A percentile compares a stretch with the other conserved stretches of the same genome.
These are phyloP conservation scores for Ophioceras dolichostomum DNA, from an alignment of 2,329 filamentous ascomycete genomes.

Conservation along the genomic window DNA sequence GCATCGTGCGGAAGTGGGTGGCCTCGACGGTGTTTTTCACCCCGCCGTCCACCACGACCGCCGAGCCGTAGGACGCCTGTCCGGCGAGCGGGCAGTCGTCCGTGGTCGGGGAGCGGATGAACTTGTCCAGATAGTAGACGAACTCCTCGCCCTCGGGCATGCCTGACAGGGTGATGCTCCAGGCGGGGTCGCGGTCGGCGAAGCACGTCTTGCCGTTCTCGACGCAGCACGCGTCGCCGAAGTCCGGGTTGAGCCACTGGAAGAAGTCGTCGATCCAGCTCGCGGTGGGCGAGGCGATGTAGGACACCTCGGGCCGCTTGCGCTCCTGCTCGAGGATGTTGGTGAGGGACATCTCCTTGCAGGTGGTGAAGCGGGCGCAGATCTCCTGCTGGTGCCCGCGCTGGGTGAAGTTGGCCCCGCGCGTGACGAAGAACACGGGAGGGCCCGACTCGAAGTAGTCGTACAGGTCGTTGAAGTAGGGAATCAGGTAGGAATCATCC, in stretches of 20 bases:
- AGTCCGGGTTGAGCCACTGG: slow-evolving; percentile 83
- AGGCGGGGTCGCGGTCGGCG: slow-evolving; percentile 59
- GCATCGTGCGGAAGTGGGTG: slow-evolving; percentile 84
- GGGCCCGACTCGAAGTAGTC: slow-evolving; percentile 84
- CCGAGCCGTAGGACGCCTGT: slow-evolving; percentile 73
- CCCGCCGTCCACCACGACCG: slow-evolving; percentile 65
- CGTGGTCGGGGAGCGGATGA: slow-evolving; percentile 68
- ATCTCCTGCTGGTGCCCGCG: slow-evolving; percentile 70
- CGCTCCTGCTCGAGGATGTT: slow-evolving; percentile 91
- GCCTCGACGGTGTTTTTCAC: slow-evolving; percentile 54
- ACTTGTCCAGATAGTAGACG: slow-evolving; percentile 70
- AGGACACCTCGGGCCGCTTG: slow-evolving; percentile 78
- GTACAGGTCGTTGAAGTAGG: slow-evolving; percentile 94
- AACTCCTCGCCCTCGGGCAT: slow-evolving; percentile 96
- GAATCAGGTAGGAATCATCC: slow-evolving; percentile 85
- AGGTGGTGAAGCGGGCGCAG: slow-evolving; percentile 84
- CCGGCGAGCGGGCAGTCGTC: slow-evolving; percentile 82
- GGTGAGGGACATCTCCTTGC: slow-evolving; percentile 68
- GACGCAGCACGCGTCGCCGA: slow-evolving; percentile 56
- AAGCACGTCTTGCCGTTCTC: slow-evolving; percentile 68
- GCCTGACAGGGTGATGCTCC: slow-evolving; percentile 80
- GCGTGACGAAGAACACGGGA: slow-evolving; percentile 91
- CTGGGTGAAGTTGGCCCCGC: slow-evolving; percentile 65
- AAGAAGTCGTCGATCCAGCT: slow-evolving; percentile 98
- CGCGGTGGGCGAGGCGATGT: slow-evolving; percentile 76